A percentile compares a stretch with the other conserved stretches of the same genome.
phyloP scores from a whole-genome alignment of 169 alveolate species.

The Cryptosporidium xiaoi region DNA sequence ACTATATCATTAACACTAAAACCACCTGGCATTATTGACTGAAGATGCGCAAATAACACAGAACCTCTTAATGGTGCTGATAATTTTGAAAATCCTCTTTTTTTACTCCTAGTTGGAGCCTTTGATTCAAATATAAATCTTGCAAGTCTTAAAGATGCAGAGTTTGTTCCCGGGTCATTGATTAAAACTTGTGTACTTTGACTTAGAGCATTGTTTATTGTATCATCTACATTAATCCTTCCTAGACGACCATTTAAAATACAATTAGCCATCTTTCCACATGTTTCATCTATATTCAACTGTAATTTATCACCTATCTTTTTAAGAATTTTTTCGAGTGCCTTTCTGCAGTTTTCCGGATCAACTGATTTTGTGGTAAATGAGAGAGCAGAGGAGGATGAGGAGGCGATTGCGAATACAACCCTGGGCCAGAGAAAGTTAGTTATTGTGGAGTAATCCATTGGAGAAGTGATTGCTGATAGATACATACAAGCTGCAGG shows the following conservation, averaged over 20 bases:
- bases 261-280: conserved; percentile 70
- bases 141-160: conserved; percentile 61
- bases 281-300: conserved; percentile 68
- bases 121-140: conserved; percentile 51
- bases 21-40: conserved; percentile 71
- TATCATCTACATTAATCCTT: conserved; percentile 63
- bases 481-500: conserved; percentile 72
- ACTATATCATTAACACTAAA: conserved; percentile 59
- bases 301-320: conserved; percentile 54
- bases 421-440: conserved; percentile 64
- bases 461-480: conserved; percentile 61
- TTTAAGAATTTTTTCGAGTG: conserved; percentile 32
- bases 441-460: conserved; percentile 53
- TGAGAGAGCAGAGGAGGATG: conserved; percentile 64
- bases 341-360: conserved; percentile 70
- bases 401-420: conserved; percentile 59
- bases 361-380: conserved; percentile 62
- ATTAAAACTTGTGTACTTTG: conserved; percentile 24
- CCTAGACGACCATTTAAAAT: conserved; percentile 50
- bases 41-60: conserved; percentile 58
- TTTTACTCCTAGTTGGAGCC: conserved; percentile 42
- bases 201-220: conserved; percentile 45
- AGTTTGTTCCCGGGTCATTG: conserved; percentile 51
- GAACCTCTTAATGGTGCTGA: conserved; percentile 72
- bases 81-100: conserved; percentile 38